These are phyloP conservation scores for Nakazawaea populi DNA, from an alignment of 805 yeast species.

Conservation along the genomic window DNA sequence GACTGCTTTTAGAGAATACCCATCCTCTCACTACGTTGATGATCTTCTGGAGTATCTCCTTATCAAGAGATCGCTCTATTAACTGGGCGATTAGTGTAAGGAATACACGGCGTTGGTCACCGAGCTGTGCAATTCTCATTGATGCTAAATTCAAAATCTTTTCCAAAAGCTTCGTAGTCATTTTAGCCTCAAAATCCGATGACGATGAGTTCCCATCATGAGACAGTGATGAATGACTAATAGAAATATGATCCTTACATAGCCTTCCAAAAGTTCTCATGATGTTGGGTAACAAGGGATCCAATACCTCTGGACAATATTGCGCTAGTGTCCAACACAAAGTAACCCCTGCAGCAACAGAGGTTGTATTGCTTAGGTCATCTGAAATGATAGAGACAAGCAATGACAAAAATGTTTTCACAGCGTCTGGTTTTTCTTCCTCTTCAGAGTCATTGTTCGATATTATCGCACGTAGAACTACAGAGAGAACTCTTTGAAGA, in stretches of 20 bases:
- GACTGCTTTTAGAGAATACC: conserved; percentile 79
- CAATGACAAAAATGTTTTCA: conserved; percentile 53
- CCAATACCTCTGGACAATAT: conserved; percentile 67
- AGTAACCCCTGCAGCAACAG: conserved; percentile 84
- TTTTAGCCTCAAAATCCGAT: conserved; percentile 67
- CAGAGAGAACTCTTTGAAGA: conserved; percentile 65
- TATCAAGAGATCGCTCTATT: conserved; percentile 83
- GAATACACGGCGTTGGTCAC: conserved; percentile 90
- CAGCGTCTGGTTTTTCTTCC: conserved; percentile 56
- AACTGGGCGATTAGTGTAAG: conserved; percentile 81
- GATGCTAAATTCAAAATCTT: conserved; percentile 74
- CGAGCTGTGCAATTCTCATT: conserved; percentile 75
- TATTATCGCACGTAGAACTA: conserved; percentile 62
- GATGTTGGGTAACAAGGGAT: conserved; percentile 65
- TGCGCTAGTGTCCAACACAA: conserved; percentile 76
- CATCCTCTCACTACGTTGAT: conserved; percentile 76
- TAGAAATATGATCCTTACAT: conserved; percentile 78
- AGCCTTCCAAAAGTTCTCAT: conserved; percentile 87
- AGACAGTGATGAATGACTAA: conserved; percentile 16
- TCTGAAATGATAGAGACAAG: conserved; percentile 69
- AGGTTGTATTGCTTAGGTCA: conserved; percentile 63
- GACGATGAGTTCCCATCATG: conserved; percentile 14
- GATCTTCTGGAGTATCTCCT: conserved; percentile 65
- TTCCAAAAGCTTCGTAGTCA: conserved; percentile 71
- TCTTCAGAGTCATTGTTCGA: conserved; percentile 33